Percentiles rank a stretch among this genome's conserved stretches.
These are phyloP conservation scores for Penicillium nordicum DNA, from an alignment of 2,329 filamentous ascomycete species.

Conservation along the genomic window DNA sequence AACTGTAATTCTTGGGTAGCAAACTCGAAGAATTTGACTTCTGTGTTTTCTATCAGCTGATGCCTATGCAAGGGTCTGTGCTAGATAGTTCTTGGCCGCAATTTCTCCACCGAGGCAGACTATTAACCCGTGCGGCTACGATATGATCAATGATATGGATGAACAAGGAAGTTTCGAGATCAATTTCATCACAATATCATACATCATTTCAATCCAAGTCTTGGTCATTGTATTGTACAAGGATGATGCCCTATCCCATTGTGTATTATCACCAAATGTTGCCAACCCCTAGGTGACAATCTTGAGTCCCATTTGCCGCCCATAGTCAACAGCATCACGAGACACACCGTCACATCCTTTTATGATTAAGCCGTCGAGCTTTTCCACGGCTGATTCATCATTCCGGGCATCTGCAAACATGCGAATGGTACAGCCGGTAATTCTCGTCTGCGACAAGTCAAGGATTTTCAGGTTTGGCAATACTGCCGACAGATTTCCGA, in stretches of 20 bases:
- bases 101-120: not conserved
- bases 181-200: not conserved
- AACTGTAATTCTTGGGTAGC: no score
- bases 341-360: slow-evolving; percentile 32
- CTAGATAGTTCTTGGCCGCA: not conserved
- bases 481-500: slow-evolving; percentile 16
- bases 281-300: slow-evolving; percentile 18
- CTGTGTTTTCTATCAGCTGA: not conserved
- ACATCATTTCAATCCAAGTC: not conserved
- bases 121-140: not conserved
- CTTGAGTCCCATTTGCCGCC: slow-evolving; percentile 28
- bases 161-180: not conserved
- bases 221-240: not conserved
- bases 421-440: slow-evolving; percentile 37
- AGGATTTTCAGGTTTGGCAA: slow-evolving; percentile 33
- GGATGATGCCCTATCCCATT: not conserved
- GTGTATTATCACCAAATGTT: not conserved
- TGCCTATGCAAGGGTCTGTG: not conserved
- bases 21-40: not conserved
- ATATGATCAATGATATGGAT: no score
- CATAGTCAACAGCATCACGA: slow-evolving; percentile 35
- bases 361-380: slow-evolving; percentile 28
- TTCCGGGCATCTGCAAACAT: slow-evolving; percentile 27
- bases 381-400: slow-evolving; percentile 5
- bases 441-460: slow-evolving; percentile 32